phyloP scores from a whole-genome alignment of 106 monocot species.

The Dioscorea dumetorum region DNA sequence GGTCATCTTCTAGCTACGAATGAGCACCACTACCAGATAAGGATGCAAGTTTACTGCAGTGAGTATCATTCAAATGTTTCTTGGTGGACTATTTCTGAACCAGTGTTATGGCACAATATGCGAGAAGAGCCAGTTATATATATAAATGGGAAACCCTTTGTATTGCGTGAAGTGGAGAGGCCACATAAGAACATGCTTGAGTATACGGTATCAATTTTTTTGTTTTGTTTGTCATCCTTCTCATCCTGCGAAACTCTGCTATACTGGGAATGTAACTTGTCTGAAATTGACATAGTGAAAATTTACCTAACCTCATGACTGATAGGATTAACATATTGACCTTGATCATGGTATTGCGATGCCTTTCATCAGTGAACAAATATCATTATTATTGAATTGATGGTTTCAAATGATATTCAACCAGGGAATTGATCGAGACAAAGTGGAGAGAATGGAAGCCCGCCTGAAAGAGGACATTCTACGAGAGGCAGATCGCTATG shows the following conservation, averaged over 20 bases:
- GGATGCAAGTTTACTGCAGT: too few species aligned
- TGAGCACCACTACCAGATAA: too few species aligned
- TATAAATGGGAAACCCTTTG: conserved; percentile 97
- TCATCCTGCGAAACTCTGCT: too few species aligned
- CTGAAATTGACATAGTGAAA: too few species aligned
- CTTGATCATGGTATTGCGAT: too few species aligned
- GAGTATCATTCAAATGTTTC: too few species aligned
- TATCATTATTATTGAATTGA: neutral
- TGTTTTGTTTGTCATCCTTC: conserved; percentile 1
- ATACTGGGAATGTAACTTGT: too few species aligned
- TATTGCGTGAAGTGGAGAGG: conserved; percentile 93
- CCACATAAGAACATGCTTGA: conserved; percentile 99
- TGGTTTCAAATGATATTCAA: conserved; percentile 1
- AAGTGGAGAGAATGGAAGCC: conserved; percentile 98
- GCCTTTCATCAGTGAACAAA: too few species aligned
- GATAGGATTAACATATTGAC: too few species aligned
- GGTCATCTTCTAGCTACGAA: too few species aligned
- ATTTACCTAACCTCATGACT: too few species aligned
- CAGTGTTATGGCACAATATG: conserved; percentile 98
- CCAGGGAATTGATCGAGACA: conserved; percentile 90
- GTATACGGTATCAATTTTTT: conserved; percentile 62
- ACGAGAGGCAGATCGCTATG: conserved; percentile 73
- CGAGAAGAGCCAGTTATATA: conserved; percentile 99
- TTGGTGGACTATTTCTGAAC: too few species aligned
- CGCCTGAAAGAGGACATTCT: conserved; percentile 94